Evolutionary conservation across 1,284 basidiomycete genomes (phyloP).

Genomic region (Melampsora abietis-canadensis): DNA sequence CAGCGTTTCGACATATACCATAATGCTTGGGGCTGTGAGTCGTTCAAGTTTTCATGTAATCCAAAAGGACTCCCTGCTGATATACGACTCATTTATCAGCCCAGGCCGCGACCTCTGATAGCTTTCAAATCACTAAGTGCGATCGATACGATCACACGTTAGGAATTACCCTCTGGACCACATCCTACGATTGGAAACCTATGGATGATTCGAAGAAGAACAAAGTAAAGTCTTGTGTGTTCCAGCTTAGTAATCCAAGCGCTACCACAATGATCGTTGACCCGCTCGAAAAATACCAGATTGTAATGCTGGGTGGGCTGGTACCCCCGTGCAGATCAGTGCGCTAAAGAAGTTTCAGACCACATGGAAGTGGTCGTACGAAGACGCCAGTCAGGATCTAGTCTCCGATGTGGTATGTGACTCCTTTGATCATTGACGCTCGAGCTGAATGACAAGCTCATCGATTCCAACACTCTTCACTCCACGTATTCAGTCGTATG

Average conservation of each 20-base stretch:
- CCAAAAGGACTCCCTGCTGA: neutral
- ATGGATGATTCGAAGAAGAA: neutral
- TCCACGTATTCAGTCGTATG: neutral
- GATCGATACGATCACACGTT: neutral
- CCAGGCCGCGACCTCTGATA: neutral
- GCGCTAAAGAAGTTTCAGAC: neutral
- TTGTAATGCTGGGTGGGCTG: neutral
- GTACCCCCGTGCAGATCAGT: neutral
- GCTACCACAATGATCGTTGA: neutral
- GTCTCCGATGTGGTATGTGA: neutral
- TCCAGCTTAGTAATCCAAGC: neutral
- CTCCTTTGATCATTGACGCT: neutral
- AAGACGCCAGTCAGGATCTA: neutral
- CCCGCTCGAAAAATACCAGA: neutral
- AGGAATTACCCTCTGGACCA: neutral
- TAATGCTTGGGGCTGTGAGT: conserved; percentile 7
- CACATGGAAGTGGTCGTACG: neutral
- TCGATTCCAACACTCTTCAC: neutral
- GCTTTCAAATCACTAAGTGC: neutral
- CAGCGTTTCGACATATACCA: neutral
- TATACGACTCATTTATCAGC: neutral
- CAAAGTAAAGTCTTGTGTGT: neutral
- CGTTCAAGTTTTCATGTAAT: neutral
- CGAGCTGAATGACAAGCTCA: neutral
- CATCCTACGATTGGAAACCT: neutral